Conservation (phyloP, 2,329 filamentous ascomycete genomes). For the Nemania sp. region DNA sequence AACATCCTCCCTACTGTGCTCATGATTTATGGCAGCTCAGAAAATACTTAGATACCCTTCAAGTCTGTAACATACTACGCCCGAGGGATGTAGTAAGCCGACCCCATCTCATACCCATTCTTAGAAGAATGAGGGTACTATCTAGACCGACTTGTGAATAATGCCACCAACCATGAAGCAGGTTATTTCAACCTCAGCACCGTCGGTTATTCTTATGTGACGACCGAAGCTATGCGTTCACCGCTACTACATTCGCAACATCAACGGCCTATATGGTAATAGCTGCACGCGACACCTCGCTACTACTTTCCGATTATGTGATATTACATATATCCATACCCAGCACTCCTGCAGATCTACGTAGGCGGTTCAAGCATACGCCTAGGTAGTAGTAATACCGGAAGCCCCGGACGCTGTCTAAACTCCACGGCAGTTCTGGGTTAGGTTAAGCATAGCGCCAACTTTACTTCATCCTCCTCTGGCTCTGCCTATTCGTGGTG, state of each 20-base stretch:
- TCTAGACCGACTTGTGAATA: too few species aligned
- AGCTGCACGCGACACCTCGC: background rate
- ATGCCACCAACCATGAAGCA: too few species aligned
- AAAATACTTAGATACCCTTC: too few species aligned
- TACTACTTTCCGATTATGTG: background rate
- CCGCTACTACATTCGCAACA: background rate
- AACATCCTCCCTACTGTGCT: too few species aligned
- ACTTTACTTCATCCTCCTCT: background rate
- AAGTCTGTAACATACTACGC: too few species aligned
- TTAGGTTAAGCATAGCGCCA: conserved; percentile 15
- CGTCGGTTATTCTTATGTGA: too few species aligned
- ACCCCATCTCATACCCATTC: too few species aligned
- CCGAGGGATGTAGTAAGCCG: too few species aligned
- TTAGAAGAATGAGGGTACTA: background rate
- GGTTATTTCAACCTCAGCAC: too few species aligned
- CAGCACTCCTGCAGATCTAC: background rate
- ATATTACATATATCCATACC: conserved; percentile 2
- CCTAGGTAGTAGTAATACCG: background rate
- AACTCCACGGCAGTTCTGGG: conserved; percentile 3
- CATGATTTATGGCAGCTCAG: too few species aligned
- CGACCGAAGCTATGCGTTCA: too few species aligned
- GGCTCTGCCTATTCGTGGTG: background rate
- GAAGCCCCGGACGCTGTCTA: background rate
- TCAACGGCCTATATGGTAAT: background rate
- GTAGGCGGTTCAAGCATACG: background rate